phyloP scores from a whole-genome alignment of 768 basidiomycete species.

The Russula virescens region DNA sequence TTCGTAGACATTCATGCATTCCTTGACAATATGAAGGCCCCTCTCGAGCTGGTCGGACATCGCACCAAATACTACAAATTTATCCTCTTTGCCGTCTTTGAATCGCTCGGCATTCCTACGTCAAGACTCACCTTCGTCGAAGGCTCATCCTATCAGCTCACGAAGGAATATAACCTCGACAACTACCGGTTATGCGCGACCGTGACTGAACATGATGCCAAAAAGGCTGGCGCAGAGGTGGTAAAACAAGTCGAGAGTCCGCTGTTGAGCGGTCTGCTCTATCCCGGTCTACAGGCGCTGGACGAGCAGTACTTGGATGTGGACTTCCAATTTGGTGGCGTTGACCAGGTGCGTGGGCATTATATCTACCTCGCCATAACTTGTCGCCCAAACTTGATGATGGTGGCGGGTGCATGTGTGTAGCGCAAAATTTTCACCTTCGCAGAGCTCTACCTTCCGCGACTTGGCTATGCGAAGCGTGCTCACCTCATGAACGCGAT shows the following conservation, averaged over 20 bases:
- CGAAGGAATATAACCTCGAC: constrained; percentile 88
- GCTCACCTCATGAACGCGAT: constrained; percentile 98
- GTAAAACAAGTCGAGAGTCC: constrained; percentile 96
- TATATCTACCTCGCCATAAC: not conserved
- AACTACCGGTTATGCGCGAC: constrained; percentile 89
- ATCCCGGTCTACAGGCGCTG: constrained; percentile 94
- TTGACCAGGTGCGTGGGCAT: constrained; percentile 71
- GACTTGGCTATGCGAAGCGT: constrained; percentile 65
- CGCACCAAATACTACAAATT: constrained; percentile 88
- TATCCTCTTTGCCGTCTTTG: constrained; percentile 77
- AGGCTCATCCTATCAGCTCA: constrained; percentile 91
- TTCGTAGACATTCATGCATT: constrained; percentile 87
- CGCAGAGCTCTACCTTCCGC: constrained; percentile 58
- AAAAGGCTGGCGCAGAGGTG: constrained; percentile 97
- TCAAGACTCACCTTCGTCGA: constrained; percentile 77
- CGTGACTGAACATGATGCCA: constrained; percentile 93
- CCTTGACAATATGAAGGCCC: constrained; percentile 95
- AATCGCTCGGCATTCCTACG: constrained; percentile 84
- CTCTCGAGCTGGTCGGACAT: constrained; percentile 82
- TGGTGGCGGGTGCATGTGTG: not conserved
- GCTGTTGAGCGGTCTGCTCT: constrained; percentile 83
- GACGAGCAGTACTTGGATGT: constrained; percentile 95
- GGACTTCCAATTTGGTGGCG: constrained; percentile 97
- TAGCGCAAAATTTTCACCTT: constrained; percentile 85
- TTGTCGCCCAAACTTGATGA: not conserved